Evolutionary conservation across 2,329 filamentous ascomycete genomes (phyloP).

Genomic region (Penicillium sp.): DNA sequence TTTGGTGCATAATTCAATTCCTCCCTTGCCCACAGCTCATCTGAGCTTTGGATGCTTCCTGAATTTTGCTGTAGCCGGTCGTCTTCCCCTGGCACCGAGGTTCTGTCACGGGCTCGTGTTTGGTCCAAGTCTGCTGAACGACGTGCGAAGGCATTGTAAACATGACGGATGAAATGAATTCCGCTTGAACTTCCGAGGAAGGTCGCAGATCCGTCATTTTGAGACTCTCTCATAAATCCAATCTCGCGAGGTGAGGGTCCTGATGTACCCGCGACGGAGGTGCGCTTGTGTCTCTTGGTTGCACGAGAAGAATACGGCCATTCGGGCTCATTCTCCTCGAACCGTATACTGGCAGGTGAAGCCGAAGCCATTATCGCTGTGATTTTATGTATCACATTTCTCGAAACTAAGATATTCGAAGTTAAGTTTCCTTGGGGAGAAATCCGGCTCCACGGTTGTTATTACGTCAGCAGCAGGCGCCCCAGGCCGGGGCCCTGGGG

Average conservation of each 20-base stretch:
- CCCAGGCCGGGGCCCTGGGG: not conserved
- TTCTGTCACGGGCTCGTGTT: conserved; percentile 34
- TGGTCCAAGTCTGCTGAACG: conserved; percentile 32
- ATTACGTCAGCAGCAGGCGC: conserved; percentile 3
- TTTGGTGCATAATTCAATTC: conserved; percentile 12
- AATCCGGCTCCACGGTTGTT: not conserved
- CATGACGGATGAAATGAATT: conserved; percentile 59
- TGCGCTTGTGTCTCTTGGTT: conserved; percentile 32
- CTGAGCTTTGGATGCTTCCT: conserved; percentile 36
- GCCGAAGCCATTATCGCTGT: conserved; percentile 15
- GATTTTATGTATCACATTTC: conserved; percentile 5
- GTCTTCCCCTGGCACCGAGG: conserved; percentile 59
- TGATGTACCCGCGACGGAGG: conserved; percentile 14
- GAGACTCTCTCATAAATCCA: conserved; percentile 54
- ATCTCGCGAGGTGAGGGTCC: conserved; percentile 41
- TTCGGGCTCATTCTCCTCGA: conserved; percentile 17
- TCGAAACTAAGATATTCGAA: not conserved
- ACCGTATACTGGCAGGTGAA: conserved; percentile 14
- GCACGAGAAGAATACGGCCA: conserved; percentile 23
- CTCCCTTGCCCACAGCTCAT: conserved; percentile 34
- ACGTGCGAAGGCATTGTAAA: conserved; percentile 52
- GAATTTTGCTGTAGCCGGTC: conserved; percentile 44
- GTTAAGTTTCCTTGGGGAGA: not conserved
- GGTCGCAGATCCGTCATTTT: conserved; percentile 49
- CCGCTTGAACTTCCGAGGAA: conserved; percentile 60